Conservation (phyloP, 1,284 basidiomycete species). For the Peniophora sp. region DNA sequence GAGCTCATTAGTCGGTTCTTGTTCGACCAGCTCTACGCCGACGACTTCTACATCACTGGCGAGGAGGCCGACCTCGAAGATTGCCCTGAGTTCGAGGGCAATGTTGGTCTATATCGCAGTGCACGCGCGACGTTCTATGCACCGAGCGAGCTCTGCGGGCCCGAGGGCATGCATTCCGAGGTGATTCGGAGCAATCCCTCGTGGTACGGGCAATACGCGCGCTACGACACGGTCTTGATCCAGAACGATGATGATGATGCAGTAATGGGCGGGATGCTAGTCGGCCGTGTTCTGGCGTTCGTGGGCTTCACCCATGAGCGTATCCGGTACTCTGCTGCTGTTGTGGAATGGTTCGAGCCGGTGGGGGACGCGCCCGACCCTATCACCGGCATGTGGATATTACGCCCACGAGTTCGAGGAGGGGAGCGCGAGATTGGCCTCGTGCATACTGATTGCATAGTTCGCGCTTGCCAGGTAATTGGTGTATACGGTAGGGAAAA, state of each 20-base stretch:
- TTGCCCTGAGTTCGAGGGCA: not conserved
- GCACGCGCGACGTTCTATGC: conserved; percentile 6
- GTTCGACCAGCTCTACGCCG: not conserved
- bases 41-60: not conserved
- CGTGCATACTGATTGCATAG: conserved; percentile 3
- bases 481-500: not conserved
- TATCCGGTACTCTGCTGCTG: conserved; percentile 1
- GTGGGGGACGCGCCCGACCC: conserved; percentile 1
- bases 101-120: not conserved
- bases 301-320: not conserved
- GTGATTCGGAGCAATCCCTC: conserved; percentile 3
- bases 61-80: not conserved
- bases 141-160: conserved; percentile 7
- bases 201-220: not conserved
- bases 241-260: not conserved
- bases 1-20: not conserved
- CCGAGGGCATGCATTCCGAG: conserved; percentile 7
- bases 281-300: conserved; percentile 2
- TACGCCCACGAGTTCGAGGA: not conserved
- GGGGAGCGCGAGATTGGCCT: not conserved
- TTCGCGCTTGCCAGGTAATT: conserved; percentile 5
- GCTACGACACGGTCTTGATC: conserved; percentile 1
- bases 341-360: not conserved
- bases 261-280: not conserved
- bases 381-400: conserved; percentile 5